A percentile compares a stretch with the other conserved stretches of the same genome.
These are phyloP conservation scores for Rhodotorula taiwanensis DNA, from an alignment of 768 basidiomycete species.

Conservation along the genomic window DNA sequence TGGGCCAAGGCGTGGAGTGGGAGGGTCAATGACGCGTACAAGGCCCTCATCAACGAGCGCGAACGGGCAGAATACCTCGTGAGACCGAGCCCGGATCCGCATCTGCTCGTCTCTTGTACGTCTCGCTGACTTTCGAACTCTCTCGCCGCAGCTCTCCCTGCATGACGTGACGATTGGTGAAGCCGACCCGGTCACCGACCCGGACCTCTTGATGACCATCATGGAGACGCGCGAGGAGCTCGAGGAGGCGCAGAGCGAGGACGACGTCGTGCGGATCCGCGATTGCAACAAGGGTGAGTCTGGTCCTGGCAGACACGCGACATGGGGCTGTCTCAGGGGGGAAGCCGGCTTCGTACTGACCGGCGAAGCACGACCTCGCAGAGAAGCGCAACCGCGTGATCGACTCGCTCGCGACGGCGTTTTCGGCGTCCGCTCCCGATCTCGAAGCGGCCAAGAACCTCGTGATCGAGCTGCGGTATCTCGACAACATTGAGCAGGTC, in stretches of 20 bases:
- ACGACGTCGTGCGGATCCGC: conserved; percentile 43
- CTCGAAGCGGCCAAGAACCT: background rate
- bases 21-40: conserved; percentile 75
- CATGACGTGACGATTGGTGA: conserved; percentile 39
- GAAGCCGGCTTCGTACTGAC: background rate
- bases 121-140: background rate
- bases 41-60: conserved; percentile 41
- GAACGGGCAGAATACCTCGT: conserved; percentile 48
- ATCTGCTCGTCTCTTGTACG: background rate
- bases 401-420: conserved; percentile 45
- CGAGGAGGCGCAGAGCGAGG: conserved; percentile 45
- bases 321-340: too few species aligned
- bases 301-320: background rate
- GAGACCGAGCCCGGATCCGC: background rate
- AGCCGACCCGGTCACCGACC: conserved; percentile 40
- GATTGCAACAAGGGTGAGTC: conserved; percentile 44
- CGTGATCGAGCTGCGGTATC: background rate
- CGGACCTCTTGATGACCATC: conserved; percentile 23
- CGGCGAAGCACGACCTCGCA: conserved; percentile 30
- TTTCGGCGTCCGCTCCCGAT: conserved; percentile 33
- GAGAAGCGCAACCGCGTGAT: conserved; percentile 31
- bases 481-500: conserved; percentile 2
- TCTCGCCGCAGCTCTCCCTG: conserved; percentile 39
- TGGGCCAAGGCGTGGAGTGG: conserved; percentile 44
- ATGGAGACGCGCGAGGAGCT: conserved; percentile 47